A percentile compares a stretch with the other conserved stretches of the same genome.
phyloP scores from a whole-genome alignment of 139 green algal species.

The Picocystis salinarum region DNA sequence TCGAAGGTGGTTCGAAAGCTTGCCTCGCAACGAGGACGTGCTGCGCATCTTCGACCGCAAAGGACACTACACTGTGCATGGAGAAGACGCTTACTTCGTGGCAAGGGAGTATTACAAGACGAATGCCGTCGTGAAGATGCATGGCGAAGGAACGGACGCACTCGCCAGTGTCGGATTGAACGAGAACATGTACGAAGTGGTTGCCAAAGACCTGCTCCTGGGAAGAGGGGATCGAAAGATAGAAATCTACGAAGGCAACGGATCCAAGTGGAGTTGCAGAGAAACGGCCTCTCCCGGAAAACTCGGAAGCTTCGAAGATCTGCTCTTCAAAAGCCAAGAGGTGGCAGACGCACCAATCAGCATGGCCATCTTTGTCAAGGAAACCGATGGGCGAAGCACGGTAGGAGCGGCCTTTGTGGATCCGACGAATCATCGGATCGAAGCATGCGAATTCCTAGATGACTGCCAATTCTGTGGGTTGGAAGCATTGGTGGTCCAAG shows the following conservation, averaged over 20 bases:
- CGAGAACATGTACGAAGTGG: conserved; percentile 42
- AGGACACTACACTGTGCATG: conserved; percentile 70
- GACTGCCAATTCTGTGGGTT: conserved; percentile 61
- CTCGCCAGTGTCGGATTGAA: conserved; percentile 45
- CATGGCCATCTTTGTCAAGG: conserved; percentile 20
- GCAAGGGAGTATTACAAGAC: conserved; percentile 62
- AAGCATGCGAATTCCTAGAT: conserved; percentile 49
- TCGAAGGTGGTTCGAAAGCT: no score
- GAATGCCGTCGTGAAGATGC: conserved; percentile 34
- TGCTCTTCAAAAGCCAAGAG: conserved; percentile 36
- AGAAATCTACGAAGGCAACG: conserved; percentile 62
- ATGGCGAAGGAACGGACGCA: conserved; percentile 11
- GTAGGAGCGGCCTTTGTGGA: conserved; percentile 66
- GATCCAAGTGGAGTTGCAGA: conserved; percentile 18
- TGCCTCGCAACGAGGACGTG: no score
- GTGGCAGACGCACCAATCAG: conserved; percentile 45
- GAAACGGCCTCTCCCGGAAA: conserved; percentile 46
- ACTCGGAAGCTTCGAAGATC: conserved; percentile 40
- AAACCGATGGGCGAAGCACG: conserved; percentile 17
- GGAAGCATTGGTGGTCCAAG: conserved; percentile 60
- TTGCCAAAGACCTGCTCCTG: conserved; percentile 61
- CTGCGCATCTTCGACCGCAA: no score
- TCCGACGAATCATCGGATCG: conserved; percentile 27
- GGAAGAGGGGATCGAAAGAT: conserved; percentile 42
- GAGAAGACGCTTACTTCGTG: conserved; percentile 47